phyloP scores from a whole-genome alignment of 2,329 filamentous ascomycete genomes.

The Penicillium sumatraense region DNA sequence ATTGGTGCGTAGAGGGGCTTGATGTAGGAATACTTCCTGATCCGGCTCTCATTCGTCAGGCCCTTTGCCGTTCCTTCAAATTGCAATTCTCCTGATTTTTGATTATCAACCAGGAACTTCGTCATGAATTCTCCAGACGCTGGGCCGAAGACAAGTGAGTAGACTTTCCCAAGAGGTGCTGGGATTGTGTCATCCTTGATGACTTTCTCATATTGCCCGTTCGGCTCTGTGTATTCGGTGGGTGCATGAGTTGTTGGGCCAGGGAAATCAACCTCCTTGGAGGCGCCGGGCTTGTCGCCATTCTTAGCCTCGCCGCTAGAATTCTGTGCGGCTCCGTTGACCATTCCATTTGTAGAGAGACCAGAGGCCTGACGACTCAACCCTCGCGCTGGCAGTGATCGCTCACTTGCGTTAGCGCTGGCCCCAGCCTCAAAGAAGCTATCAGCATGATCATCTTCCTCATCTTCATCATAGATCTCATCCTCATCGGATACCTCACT shows the following conservation, averaged over 20 bases:
- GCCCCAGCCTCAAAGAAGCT: slow-evolving; percentile 62
- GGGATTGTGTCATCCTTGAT: slow-evolving; percentile 84
- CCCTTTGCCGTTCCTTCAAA: slow-evolving; percentile 83
- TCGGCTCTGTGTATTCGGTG: slow-evolving; percentile 81
- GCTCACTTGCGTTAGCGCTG: slow-evolving; percentile 60
- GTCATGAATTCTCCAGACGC: slow-evolving; percentile 79
- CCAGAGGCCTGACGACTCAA: slow-evolving; percentile 74
- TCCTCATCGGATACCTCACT: slow-evolving; percentile 78
- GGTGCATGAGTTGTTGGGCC: slow-evolving; percentile 80
- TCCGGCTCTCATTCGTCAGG: slow-evolving; percentile 73
- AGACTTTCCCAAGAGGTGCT: slow-evolving; percentile 90
- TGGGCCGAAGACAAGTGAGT: slow-evolving; percentile 83
- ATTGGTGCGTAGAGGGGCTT: slow-evolving; percentile 85
- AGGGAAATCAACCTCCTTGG: slow-evolving; percentile 69
- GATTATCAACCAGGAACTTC: slow-evolving; percentile 83
- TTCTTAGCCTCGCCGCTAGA: slow-evolving; percentile 47
- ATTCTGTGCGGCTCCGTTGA: slow-evolving; percentile 43
- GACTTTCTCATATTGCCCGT: slow-evolving; percentile 80
- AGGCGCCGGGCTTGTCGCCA: slow-evolving; percentile 52
- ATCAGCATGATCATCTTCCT: slow-evolving; percentile 60
- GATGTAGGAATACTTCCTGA: slow-evolving; percentile 81
- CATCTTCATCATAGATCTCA: slow-evolving; percentile 59
- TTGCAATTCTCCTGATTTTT: slow-evolving; percentile 86
- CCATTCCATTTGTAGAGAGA: slow-evolving; percentile 37
- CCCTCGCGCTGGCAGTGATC: slow-evolving; percentile 51